Base-by-base conservation (phyloP, 2,329 filamentous ascomycete species). In the Fusarium napiforme region DNA sequence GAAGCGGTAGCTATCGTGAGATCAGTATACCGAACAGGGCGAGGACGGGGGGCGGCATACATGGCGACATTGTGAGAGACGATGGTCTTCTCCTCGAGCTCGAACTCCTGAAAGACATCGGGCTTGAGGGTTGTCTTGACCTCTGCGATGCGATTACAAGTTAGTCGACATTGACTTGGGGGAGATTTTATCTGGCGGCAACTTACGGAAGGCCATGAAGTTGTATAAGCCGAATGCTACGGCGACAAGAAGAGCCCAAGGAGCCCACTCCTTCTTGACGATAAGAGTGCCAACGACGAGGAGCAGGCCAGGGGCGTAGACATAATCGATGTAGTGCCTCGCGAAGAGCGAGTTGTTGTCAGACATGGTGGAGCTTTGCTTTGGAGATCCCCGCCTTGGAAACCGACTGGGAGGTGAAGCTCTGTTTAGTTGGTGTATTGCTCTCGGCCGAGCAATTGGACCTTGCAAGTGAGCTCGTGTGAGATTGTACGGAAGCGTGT, bases 61-160 rank as follows among this genome's bases (percentile, higher is more conserved):
- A 99, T 97, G 83, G 96, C 95, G 69, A 97, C 96, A 87, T 99
- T 99, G 90, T 98, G 96, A 37, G 96, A 97, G 79, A 98, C 92
- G 75, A 97, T 89, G 19, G 92, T 98, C 90, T 98, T 98, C 84
- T 98, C 94, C 83, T 93, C 92, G 78, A 99, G 92, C 82, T 94
- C 92, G 81, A 98, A 98, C 66, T 97, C 90, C 83, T 98, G 95
- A 89, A 97, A 98, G 57, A 88, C 88, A 77, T 92, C 91, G 37
- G 95, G 94, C 85, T 96, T 96, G 77, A 99, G 90, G 74, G 96
- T 92, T 84, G 93, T 95, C 83, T 92, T 91, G 72, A 91, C 87
- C 81, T 91, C 94, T 95, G 82, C 34, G 64, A 47, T 95, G 82
- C 34, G 64, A 46, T 46, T 59, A 37, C 49, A 36, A 61, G 55